Evolutionary conservation across 2,329 filamentous ascomycete species (phyloP).

Genomic region (Trichoderma koningiopsis): DNA sequence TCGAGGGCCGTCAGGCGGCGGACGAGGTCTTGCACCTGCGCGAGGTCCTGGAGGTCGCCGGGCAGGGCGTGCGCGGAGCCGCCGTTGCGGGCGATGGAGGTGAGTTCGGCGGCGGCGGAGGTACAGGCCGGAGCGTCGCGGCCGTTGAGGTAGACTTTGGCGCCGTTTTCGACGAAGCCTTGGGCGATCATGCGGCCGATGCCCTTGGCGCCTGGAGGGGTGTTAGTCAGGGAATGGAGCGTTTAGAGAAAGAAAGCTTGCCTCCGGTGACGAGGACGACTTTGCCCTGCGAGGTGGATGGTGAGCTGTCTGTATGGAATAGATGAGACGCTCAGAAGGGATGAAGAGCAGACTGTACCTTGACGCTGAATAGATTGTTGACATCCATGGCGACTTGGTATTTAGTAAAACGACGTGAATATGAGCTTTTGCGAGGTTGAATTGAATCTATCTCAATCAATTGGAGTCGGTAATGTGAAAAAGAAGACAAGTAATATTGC

Average conservation of each 20-base stretch:
- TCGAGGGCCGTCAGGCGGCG: constrained; percentile 54
- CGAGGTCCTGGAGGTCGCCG: constrained; percentile 64
- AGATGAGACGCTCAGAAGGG: no score
- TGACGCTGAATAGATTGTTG: constrained; percentile 9
- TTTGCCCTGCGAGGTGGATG: constrained; percentile 48
- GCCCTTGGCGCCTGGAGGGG: constrained; percentile 53
- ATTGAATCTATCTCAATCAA: not conserved
- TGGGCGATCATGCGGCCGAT: constrained; percentile 69
- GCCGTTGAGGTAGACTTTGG: constrained; percentile 66
- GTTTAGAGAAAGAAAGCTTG: constrained; percentile 9
- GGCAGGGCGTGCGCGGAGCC: constrained; percentile 60
- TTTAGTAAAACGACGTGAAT: not conserved
- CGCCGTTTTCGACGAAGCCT: constrained; percentile 65
- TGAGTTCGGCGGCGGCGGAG: constrained; percentile 58
- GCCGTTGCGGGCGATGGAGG: constrained; percentile 43
- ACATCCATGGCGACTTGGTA: constrained; percentile 3
- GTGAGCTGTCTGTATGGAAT: not conserved
- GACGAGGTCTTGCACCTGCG: constrained; percentile 57
- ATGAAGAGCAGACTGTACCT: not conserved
- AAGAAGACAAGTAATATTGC: not conserved
- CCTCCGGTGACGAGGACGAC: constrained; percentile 61
- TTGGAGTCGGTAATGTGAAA: not conserved
- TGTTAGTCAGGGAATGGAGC: not conserved
- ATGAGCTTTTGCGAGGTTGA: not conserved
- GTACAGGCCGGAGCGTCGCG: constrained; percentile 62